Conservation (phyloP, 306 rosid species). For the Cucurbita ficifolia region DNA sequence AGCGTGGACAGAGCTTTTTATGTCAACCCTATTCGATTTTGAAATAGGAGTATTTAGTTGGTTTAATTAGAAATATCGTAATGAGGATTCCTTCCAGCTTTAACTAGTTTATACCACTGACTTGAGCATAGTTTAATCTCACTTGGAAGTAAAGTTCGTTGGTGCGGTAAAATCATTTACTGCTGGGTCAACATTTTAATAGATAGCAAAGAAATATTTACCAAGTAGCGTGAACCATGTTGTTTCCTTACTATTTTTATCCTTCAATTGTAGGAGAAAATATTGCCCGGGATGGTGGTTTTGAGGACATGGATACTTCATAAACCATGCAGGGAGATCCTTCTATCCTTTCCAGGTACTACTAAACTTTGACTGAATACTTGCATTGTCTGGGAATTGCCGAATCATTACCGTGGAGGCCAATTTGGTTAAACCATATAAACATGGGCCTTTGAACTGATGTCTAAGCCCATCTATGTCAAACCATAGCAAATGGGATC, state of each 20-base stretch:
- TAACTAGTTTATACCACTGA: not conserved
- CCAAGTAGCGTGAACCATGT: not conserved
- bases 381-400: not conserved
- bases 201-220: not conserved
- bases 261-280: not conserved
- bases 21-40: too few species aligned
- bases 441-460: not conserved
- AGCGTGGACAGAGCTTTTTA: too few species aligned
- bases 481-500: not conserved
- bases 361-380: not conserved
- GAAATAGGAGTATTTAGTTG: not conserved
- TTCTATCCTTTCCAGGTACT: not conserved
- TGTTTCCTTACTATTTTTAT: not conserved
- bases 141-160: too few species aligned
- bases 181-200: not conserved
- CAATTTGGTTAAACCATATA: not conserved
- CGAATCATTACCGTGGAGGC: not conserved
- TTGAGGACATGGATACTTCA: not conserved
- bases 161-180: not conserved
- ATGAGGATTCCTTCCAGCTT: not conserved
- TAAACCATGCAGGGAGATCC: not conserved
- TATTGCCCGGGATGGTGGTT: not conserved
- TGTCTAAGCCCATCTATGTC: not conserved
- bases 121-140: not conserved
- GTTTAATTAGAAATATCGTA: not conserved